Base-by-base conservation (phyloP, 1,284 basidiomycete genomes). In the Neotropicomus parvogracilis region DNA sequence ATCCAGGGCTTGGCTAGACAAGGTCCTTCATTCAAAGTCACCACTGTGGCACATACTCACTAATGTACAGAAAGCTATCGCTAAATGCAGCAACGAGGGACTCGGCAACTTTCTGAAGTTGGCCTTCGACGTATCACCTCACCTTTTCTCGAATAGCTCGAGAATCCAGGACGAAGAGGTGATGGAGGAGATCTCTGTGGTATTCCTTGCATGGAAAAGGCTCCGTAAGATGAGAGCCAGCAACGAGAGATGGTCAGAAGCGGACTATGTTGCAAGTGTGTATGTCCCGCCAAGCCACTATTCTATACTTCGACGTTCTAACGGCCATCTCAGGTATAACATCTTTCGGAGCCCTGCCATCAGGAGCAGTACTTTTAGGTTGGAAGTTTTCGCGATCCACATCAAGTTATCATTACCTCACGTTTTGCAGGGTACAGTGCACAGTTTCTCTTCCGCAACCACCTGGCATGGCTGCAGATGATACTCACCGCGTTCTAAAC, bases 221-320 rank as follows among this genome's bases (percentile, higher is more conserved):
- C 65, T 80, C 3, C 57, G 59, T 7, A 63, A 59, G 49, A 75
- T 80, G 75, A 68, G 64, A 19, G 59, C 60, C 7, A 70, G 71
- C 3, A 70, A 69, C 17, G 71, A 75, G 48, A 74, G 67, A 52
- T 76, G 71, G 65, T 78, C 75, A 3, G 80, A 81, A 55, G 75
- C 75, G 0, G 79, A 80, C 51, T 80, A 72, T 50, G 75, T 72
- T n/a, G 70, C 71, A 12, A 76, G 76, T 48, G 76, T 81, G 75
- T 79, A 59, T 49, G 75, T 59, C 36, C 45, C 20, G 29, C 6
- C 14, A 20, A n/a, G 26, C 11, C 29, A n/a, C 28, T 29, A 19
- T 35, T 24, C 41, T 1, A 17, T 34, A 31, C 9, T 36, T 37
- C 17, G 21, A 45, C 40, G 33, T 10, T 17, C 16, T 33, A 13